Evolutionary conservation across 2,329 filamentous ascomycete species (phyloP).

Genomic region (Paecilomyces variotii): DNA sequence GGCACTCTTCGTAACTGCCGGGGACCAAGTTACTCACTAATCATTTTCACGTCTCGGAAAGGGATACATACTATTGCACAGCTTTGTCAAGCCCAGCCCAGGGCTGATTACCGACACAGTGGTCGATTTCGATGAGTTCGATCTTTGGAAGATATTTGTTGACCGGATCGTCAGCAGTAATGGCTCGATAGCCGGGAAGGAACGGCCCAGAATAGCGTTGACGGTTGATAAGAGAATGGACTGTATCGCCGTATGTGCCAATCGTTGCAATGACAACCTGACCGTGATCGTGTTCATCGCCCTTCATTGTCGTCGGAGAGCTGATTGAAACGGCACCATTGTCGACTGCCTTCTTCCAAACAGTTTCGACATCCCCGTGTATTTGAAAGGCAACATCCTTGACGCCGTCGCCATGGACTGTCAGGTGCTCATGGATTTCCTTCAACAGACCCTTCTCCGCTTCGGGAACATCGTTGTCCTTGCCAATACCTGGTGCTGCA

Average conservation of each 20-base stretch:
- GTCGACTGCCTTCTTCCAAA: slow-evolving; percentile 62
- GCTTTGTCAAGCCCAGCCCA: slow-evolving; percentile 68
- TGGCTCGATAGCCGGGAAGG: slow-evolving; percentile 64
- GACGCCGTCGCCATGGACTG: slow-evolving; percentile 79
- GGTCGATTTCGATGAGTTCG: slow-evolving; percentile 70
- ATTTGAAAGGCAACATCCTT: slow-evolving; percentile 90
- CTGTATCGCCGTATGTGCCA: slow-evolving; percentile 81
- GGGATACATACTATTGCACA: slow-evolving; percentile 43
- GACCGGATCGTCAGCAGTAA: slow-evolving; percentile 38
- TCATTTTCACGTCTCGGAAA: slow-evolving; percentile 10
- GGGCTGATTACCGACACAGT: slow-evolving; percentile 91
- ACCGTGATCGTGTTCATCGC: slow-evolving; percentile 47
- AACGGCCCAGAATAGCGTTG: slow-evolving; percentile 61
- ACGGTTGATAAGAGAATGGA: slow-evolving; percentile 74
- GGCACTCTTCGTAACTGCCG: slow-evolving; percentile 66
- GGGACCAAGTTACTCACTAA: not conserved
- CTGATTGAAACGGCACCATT: slow-evolving; percentile 60
- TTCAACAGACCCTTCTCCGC: slow-evolving; percentile 56
- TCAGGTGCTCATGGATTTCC: slow-evolving; percentile 71
- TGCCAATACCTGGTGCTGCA: slow-evolving; percentile 42
- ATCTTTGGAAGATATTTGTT: slow-evolving; percentile 50
- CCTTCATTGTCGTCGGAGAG: slow-evolving; percentile 46
- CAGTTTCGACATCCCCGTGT: slow-evolving; percentile 61
- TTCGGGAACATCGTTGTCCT: slow-evolving; percentile 48
- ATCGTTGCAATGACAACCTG: slow-evolving; percentile 65